Evolutionary conservation across 345 rosid species (phyloP), one percentile per base, ranked within the genome.

Genomic region (Citrus sp.): DNA sequence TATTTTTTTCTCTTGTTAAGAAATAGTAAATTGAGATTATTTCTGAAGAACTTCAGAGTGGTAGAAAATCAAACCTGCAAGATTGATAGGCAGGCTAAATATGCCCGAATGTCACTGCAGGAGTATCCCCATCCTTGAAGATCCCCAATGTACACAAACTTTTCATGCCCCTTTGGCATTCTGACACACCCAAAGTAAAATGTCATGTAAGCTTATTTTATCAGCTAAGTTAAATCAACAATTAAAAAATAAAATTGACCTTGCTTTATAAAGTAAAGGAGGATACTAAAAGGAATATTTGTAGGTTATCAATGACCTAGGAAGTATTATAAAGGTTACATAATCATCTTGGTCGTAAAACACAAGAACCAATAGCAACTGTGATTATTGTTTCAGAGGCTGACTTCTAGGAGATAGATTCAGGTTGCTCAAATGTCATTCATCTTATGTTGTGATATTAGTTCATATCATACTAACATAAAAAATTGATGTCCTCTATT

Each of bases 101-200:
- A 90, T 64, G 95, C 98, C 9, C 93, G 92, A 77, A 92, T 72
- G 73, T 96, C 98, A 27, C 97, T 87, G 66, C 84, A 87, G 1
- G 93, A 72, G 79, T 93, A 93, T 79, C 97, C 98, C 99, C 99
- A 93, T 61, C 94, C 98, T 83, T 88, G 80, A 10, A 95, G 90
- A 91, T 93, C 99, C 56, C 72, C 97, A 28, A 93, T 89, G 40
- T 77, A 28, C 71, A 87, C 75, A 78, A 92, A 93, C 74, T 91
- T 93, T 77, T 95, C 98, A 87, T 91, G 78, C 64, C 97, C 98
- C 74, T 73, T 77, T 10, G 94, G 94, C 94, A 95, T 89, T 75
- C 99, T 93, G 72, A 60, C 74, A 72, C 38, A 72, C 27, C 32
- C 49, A 42, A 42, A 62, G 58, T 9, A 56, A 76, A 59, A 76